phyloP scores from a whole-genome alignment of 1,284 basidiomycete genomes.

The Cryptococcus sp. region DNA sequence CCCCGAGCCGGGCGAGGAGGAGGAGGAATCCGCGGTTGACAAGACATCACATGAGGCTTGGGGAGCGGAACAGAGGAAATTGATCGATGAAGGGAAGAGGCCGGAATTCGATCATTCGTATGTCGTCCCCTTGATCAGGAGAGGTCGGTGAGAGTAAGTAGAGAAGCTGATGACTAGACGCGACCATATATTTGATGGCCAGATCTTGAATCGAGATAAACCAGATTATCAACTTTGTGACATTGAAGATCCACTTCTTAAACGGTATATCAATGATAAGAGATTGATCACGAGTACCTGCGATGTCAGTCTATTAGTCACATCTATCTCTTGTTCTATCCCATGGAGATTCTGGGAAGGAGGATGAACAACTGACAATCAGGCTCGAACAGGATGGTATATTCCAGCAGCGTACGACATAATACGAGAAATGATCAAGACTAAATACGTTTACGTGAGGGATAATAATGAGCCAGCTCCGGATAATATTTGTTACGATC shows the following conservation, averaged over 20 bases:
- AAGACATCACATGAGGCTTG: slow-evolving; percentile 23
- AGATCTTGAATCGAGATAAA: slow-evolving; percentile 68
- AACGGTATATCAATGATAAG: slow-evolving; percentile 69
- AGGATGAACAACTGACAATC: slow-evolving; percentile 7
- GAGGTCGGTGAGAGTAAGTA: neutral
- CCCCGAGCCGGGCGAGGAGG: slow-evolving; percentile 12
- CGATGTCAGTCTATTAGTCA: slow-evolving; percentile 56
- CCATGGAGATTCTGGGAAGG: slow-evolving; percentile 8
- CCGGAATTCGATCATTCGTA: slow-evolving; percentile 30
- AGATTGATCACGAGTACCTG: slow-evolving; percentile 61
- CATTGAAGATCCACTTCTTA: slow-evolving; percentile 76
- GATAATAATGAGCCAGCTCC: slow-evolving; percentile 47
- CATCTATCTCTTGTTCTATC: slow-evolving; percentile 1
- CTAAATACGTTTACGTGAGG: slow-evolving; percentile 79
- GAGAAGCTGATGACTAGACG: slow-evolving; percentile 32
- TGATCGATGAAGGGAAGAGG: slow-evolving; percentile 26
- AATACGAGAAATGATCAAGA: slow-evolving; percentile 76
- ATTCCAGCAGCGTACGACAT: slow-evolving; percentile 65
- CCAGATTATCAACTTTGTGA: slow-evolving; percentile 93
- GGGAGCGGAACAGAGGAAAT: slow-evolving; percentile 30
- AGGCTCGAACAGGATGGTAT: slow-evolving; percentile 86
- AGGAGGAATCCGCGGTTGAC: slow-evolving; percentile 23
- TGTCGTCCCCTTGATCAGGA: slow-evolving; percentile 8
- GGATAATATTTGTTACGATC: slow-evolving; percentile 16
- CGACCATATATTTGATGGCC: slow-evolving; percentile 86